Conservation (phyloP, 108 stramenopile species). For the Skeletonema grethae region DNA sequence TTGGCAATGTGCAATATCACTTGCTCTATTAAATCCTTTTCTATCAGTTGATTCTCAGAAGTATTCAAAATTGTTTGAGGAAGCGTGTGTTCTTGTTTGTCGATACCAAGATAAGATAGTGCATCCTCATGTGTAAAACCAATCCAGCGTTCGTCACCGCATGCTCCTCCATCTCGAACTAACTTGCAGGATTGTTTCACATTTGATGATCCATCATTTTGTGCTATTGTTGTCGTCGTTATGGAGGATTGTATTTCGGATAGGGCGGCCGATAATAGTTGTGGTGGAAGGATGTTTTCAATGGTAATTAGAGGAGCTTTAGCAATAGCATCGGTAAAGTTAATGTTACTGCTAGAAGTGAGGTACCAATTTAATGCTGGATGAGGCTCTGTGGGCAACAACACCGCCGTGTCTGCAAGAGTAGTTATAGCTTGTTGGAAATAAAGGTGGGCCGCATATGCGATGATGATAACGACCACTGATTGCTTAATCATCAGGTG, state of each 20-base stretch:
- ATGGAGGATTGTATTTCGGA: conserved; percentile 1
- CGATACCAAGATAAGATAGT: not conserved
- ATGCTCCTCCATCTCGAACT: conserved; percentile 3
- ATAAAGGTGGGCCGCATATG: not conserved
- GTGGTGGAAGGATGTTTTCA: not conserved
- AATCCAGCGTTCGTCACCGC: conserved; percentile 4
- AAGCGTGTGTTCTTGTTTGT: not conserved
- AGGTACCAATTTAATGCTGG: not conserved
- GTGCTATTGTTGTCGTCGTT: not conserved
- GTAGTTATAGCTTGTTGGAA: not conserved
- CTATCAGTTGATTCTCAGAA: not conserved
- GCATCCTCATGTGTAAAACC: conserved; percentile 5
- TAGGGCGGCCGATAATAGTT: not conserved
- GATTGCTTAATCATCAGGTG: not conserved
- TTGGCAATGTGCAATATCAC: conserved; percentile 1
- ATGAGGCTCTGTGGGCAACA: conserved; percentile 1
- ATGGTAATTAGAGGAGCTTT: not conserved
- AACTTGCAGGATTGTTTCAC: not conserved
- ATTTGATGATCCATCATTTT: not conserved
- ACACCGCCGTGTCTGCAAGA: not conserved
- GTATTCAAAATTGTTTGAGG: not conserved
- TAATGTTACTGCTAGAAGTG: not conserved
- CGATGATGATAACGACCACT: not conserved
- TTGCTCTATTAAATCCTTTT: conserved; percentile 4
- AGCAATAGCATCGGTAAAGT: not conserved